Percentiles rank a stretch among this genome's conserved stretches.
Conservation (phyloP, 108 stramenopile species). For the Nannochloropsis oceanica region DNA sequence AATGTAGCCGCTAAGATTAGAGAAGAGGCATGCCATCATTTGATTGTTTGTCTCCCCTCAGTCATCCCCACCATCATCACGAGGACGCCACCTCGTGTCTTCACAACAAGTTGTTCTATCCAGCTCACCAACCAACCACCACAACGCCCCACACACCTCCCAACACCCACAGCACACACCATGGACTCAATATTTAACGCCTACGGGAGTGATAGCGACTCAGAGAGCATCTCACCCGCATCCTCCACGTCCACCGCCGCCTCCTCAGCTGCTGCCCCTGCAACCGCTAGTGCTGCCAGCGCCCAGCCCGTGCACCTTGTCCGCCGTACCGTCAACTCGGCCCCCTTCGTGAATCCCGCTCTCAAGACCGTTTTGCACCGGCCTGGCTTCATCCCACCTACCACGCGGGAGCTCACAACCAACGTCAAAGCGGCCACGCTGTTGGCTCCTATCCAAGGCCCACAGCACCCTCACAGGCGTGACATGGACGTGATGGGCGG, state of each 20-base stretch:
- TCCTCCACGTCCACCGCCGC: neutral
- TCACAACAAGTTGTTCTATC: no score
- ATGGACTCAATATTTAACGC: neutral
- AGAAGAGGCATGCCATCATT: no score
- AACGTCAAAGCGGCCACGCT: constrained; percentile 24
- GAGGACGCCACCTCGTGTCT: no score
- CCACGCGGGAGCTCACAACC: neutral
- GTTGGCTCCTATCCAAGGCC: constrained; percentile 24
- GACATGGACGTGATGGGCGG: constrained; percentile 18
- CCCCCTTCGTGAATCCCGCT: neutral
- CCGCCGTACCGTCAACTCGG: neutral
- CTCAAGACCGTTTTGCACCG: neutral
- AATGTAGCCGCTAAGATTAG: no score
- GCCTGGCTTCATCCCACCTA: neutral
- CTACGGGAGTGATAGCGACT: neutral
- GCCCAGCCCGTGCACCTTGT: neutral
- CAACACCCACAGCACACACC: neutral
- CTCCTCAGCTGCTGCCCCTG: neutral
- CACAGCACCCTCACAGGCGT: constrained; percentile 15
- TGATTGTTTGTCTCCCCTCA: no score
- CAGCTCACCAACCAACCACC: no score
- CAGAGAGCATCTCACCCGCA: neutral
- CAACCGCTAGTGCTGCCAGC: neutral
- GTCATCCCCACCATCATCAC: no score
- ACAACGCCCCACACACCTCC: neutral